These are phyloP conservation scores for Apiospora arundinis DNA, from an alignment of 2,329 filamentous ascomycete species.

Conservation along the genomic window DNA sequence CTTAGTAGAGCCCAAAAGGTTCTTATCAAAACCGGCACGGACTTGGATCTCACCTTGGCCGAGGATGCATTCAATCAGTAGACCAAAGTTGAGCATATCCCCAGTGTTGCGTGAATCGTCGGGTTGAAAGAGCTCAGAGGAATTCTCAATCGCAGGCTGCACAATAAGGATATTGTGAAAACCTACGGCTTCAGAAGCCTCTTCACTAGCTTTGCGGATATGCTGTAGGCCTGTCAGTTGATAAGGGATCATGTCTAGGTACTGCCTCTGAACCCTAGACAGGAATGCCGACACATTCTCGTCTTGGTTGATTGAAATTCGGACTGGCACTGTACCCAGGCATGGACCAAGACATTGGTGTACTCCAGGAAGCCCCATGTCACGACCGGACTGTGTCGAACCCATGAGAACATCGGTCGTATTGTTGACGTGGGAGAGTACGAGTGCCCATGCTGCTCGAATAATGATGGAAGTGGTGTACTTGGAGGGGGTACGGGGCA, in stretches of 20 bases:
- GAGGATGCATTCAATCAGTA: slow-evolving; percentile 21
- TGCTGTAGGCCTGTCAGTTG: slow-evolving; percentile 36
- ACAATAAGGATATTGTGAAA: slow-evolving; percentile 19
- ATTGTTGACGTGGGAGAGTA: slow-evolving; percentile 39
- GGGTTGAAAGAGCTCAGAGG: slow-evolving; percentile 2
- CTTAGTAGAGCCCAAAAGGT: slow-evolving; percentile 15
- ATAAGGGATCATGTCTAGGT: slow-evolving; percentile 54
- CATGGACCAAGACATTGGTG: slow-evolving; percentile 34
- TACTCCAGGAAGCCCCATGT: slow-evolving; percentile 28
- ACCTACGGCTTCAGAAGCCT: background rate
- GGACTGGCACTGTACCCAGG: slow-evolving; percentile 51
- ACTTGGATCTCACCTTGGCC: slow-evolving; percentile 10
- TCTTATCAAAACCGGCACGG: slow-evolving; percentile 22
- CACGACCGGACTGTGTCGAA: slow-evolving; percentile 47
- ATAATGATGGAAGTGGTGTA: slow-evolving; percentile 35
- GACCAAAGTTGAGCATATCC: slow-evolving; percentile 15
- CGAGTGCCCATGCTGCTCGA: slow-evolving; percentile 48
- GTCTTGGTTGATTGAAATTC: slow-evolving; percentile 40
- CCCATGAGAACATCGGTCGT: slow-evolving; percentile 45
- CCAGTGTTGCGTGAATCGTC: slow-evolving; percentile 4
- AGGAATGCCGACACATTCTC: slow-evolving; percentile 25
- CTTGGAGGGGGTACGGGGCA: slow-evolving; percentile 43
- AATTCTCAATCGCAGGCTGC: background rate
- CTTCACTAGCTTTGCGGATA: background rate
- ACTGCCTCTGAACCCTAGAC: slow-evolving; percentile 16